Base-by-base conservation (phyloP, 2,329 filamentous ascomycete species). In the Basipetospora sp. region DNA sequence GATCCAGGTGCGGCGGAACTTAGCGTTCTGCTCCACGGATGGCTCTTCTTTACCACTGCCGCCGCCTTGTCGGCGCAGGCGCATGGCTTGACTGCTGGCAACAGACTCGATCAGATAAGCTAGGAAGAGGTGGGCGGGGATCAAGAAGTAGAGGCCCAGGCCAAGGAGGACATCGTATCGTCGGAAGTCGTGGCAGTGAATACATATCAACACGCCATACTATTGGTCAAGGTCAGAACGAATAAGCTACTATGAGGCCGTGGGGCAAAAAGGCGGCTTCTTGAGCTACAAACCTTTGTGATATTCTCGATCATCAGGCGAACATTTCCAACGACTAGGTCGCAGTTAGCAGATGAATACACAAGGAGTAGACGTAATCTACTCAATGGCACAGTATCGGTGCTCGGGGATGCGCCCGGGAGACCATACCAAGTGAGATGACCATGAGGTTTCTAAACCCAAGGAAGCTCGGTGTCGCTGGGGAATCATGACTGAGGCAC, bases 381-480 rank as follows among this genome's bases (percentile, higher is more conserved):
- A 8, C 20, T 4, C 8, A 4, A n/a, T 10, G 19, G 15, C 5
- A 15, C 10, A 16, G 16, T 5, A 9, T 9, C 11, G 27, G 27
- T 30, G 27, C 5, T 6, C 5, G 27, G 11, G 5, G 16, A n/a
- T 31, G 15, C 8, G 8, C 11, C 14, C 11, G 34, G 22, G 22
- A 20, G 28, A 33, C 34, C 32, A 18, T 69, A 90, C 84, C 76
- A 43, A 94, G 62, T 27, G 94, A 84, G 51, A 96, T 78, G 28
- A 94, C 82, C 84, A 94, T 94, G 44, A 98, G 70, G 54, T 98
- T 98, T 42, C 88, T 71, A 54, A 98, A 96, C 1, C 90, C 90
- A 13, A 94, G 62, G 53, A 94, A 96, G 55, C 84, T 94, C 16
- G 87, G 84, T 2, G 77, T 65, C 9, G 63, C 64, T 32, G 71